phyloP scores from a whole-genome alignment of 129 eudicot genomes.

The Centella asiatica region DNA sequence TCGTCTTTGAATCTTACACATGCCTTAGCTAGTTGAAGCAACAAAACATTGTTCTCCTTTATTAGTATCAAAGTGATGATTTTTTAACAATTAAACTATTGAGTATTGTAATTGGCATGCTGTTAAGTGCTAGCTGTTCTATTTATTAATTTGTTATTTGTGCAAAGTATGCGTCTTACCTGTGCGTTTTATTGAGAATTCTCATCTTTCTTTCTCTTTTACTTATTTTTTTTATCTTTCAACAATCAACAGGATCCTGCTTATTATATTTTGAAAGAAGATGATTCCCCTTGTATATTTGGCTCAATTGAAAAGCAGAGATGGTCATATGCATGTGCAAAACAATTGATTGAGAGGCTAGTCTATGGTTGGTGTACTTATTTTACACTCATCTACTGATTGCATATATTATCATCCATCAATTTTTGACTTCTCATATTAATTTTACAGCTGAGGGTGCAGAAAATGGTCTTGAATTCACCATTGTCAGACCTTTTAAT shows the following conservation, averaged over 20 bases:
- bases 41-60: no score
- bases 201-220: no score
- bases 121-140: no score
- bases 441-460: conserved; percentile 79
- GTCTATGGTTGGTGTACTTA: conserved; percentile 57
- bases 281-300: conserved; percentile 84
- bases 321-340: conserved; percentile 99
- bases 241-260: conserved; percentile 66
- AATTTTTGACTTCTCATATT: not conserved
- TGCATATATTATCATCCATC: not conserved
- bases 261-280: conserved; percentile 72
- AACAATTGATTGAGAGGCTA: conserved; percentile 91
- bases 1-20: no score
- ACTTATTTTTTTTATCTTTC: conserved; percentile 4
- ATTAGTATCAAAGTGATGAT: no score
- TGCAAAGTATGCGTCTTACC: no score
- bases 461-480: conserved; percentile 89
- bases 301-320: conserved; percentile 97
- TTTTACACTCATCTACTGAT: not conserved
- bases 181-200: not conserved
- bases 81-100: no score
- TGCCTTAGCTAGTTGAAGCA: no score
- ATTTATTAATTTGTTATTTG: no score
- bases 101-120: no score
- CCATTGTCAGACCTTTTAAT: conserved; percentile 95